Evolutionary conservation across 225 moss, liverwort and hornwort genomes (phyloP).

Genomic region (Neckera pumila): DNA sequence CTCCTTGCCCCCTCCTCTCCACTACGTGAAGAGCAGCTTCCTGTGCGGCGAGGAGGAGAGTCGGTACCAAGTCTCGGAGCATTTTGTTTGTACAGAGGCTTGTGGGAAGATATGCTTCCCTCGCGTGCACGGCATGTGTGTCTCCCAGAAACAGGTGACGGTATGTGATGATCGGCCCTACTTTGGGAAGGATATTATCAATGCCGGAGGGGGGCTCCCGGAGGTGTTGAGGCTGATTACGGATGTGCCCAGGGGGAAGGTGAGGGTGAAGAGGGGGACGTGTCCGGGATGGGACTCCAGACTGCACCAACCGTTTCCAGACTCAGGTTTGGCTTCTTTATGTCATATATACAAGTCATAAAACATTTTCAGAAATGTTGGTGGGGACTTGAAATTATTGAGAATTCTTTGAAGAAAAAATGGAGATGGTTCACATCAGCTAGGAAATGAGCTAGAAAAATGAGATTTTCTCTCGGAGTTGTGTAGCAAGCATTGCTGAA

Average conservation of each 20-base stretch:
- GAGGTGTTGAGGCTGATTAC: constrained; percentile 31
- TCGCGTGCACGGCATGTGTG: constrained; percentile 49
- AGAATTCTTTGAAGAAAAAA: not conserved
- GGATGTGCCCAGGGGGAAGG: constrained; percentile 33
- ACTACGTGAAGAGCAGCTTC: not conserved
- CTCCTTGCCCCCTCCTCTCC: constrained; percentile 34
- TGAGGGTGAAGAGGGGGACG: constrained; percentile 40
- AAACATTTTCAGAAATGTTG: not conserved
- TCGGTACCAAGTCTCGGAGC: constrained; percentile 12
- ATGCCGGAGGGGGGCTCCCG: constrained; percentile 41
- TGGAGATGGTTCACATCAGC: not conserved
- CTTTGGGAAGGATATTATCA: constrained; percentile 16
- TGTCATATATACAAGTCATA: not conserved
- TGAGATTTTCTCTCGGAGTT: not conserved
- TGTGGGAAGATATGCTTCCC: constrained; percentile 61
- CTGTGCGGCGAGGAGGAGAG: constrained; percentile 17
- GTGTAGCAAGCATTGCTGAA: not conserved
- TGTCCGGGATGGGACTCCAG: constrained; percentile 50
- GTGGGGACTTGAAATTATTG: not conserved
- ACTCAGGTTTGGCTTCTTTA: constrained; percentile 8
- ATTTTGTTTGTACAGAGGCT: constrained; percentile 37
- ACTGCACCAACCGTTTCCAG: constrained; percentile 17
- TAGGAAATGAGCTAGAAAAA: not conserved
- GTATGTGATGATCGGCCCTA: constrained; percentile 42
- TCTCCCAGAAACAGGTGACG: constrained; percentile 39